These are phyloP conservation scores for Mycena filopes DNA, from an alignment of 768 basidiomycete genomes.

Conservation along the genomic window DNA sequence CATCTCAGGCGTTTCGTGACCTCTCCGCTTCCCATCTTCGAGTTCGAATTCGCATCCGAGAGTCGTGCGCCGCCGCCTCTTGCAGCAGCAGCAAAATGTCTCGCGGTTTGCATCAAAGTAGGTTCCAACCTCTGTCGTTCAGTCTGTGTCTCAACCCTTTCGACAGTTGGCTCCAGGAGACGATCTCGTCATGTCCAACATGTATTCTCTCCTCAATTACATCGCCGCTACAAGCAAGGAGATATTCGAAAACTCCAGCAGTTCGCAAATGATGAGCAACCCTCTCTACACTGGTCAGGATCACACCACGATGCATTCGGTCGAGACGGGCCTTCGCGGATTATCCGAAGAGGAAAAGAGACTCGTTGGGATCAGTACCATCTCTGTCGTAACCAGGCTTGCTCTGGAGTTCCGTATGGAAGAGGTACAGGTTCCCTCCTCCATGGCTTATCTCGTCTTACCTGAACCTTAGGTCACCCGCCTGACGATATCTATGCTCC, in stretches of 20 bases:
- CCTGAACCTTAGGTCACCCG: slow-evolving; percentile 70
- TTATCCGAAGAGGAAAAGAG: slow-evolving; percentile 87
- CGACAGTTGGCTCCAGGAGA: slow-evolving; percentile 83
- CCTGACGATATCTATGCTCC: slow-evolving; percentile 90
- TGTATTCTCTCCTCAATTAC: slow-evolving; percentile 96
- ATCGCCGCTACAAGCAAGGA: slow-evolving; percentile 88
- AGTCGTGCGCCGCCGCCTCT: slow-evolving; percentile 82
- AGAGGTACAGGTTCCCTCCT: slow-evolving; percentile 61
- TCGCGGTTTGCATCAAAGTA: slow-evolving; percentile 90
- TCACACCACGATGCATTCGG: slow-evolving; percentile 61
- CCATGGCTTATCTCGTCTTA: background rate
- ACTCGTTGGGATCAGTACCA: slow-evolving; percentile 88
- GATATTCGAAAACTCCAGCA: slow-evolving; percentile 62
- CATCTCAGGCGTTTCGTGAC: slow-evolving; percentile 91
- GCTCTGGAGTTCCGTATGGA: slow-evolving; percentile 89
- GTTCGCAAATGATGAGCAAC: slow-evolving; percentile 53
- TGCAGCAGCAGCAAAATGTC: slow-evolving; percentile 87
- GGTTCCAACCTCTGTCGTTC: slow-evolving; percentile 22
- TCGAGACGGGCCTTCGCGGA: slow-evolving; percentile 71
- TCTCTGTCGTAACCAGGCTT: slow-evolving; percentile 88
- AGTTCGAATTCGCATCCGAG: slow-evolving; percentile 82
- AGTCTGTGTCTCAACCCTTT: background rate
- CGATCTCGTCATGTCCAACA: slow-evolving; percentile 91
- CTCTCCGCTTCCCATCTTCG: slow-evolving; percentile 88
- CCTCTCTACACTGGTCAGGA: slow-evolving; percentile 57